phyloP scores from a whole-genome alignment of 495 filamentous ascomycete species.

The Penicillium lividum region DNA sequence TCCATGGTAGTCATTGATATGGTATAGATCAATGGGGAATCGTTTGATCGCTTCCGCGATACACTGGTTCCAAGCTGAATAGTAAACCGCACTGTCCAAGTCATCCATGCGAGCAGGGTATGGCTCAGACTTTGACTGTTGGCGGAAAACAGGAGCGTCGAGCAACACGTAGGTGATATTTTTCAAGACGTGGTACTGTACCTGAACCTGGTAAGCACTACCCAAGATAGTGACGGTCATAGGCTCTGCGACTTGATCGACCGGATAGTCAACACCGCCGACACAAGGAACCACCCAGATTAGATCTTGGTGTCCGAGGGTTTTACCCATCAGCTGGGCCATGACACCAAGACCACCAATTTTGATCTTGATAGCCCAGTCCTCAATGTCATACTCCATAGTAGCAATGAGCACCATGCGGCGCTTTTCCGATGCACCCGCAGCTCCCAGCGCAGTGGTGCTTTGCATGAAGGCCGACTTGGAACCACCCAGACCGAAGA shows the following conservation, averaged over 20 bases:
- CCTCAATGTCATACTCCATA: constrained; percentile 75
- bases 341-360: constrained; percentile 72
- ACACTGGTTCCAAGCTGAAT: constrained; percentile 73
- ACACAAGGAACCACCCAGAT: constrained; percentile 76
- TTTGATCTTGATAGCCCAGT: constrained; percentile 73
- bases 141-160: constrained; percentile 69
- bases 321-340: constrained; percentile 71
- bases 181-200: constrained; percentile 64
- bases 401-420: constrained; percentile 66
- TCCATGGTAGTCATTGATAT: constrained; percentile 82
- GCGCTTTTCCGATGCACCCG: constrained; percentile 33
- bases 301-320: constrained; percentile 64
- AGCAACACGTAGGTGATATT: constrained; percentile 75
- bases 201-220: constrained; percentile 61
- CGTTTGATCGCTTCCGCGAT: constrained; percentile 63
- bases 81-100: constrained; percentile 68
- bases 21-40: constrained; percentile 70
- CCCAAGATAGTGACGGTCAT: constrained; percentile 66
- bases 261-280: constrained; percentile 66
- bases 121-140: constrained; percentile 67
- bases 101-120: constrained; percentile 76
- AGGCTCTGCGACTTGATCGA: constrained; percentile 58
- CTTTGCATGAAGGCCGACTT: constrained; percentile 48
- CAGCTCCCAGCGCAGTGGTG: constrained; percentile 43
- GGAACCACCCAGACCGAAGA: constrained; percentile 33